Conservation (phyloP, 257 asterid genomes). For the Verbena officinalis region DNA sequence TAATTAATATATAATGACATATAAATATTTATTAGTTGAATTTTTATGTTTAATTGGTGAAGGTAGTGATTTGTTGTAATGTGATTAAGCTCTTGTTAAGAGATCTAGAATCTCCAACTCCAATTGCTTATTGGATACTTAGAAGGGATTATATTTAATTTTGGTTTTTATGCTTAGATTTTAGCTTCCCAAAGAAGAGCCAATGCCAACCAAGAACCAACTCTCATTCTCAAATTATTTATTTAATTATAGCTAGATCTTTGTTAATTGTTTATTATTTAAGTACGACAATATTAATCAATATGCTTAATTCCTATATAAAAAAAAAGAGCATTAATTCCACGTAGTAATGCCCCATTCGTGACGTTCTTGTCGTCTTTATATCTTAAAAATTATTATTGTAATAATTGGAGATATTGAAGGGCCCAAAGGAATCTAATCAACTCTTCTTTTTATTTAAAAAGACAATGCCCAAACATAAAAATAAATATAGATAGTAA, state of each 20-base stretch:
- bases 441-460: not conserved
- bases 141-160: too few species aligned
- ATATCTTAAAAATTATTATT: too few species aligned
- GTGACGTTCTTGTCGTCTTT: conserved; percentile 20
- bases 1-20: too few species aligned
- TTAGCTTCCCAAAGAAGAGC: conserved; percentile 39
- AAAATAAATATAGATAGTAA: conserved; percentile 19
- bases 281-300: conserved; percentile 12
- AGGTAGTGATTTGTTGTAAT: too few species aligned
- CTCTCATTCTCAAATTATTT: conserved; percentile 18
- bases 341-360: conserved; percentile 29
- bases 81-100: conserved; percentile 2
- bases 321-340: not conserved
- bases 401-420: too few species aligned
- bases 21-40: too few species aligned
- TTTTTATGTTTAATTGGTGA: too few species aligned
- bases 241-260: not conserved
- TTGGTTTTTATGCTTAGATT: not conserved
- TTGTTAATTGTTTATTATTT: too few species aligned
- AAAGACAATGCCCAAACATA: conserved; percentile 11
- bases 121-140: conserved; percentile 28
- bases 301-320: not conserved
- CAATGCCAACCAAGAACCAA: conserved; percentile 49
- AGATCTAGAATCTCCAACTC: conserved; percentile 34
- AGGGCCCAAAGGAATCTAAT: conserved; percentile 16